phyloP scores from a whole-genome alignment of 2,329 filamentous ascomycete genomes.

The Verticillium nonalfalfae region DNA sequence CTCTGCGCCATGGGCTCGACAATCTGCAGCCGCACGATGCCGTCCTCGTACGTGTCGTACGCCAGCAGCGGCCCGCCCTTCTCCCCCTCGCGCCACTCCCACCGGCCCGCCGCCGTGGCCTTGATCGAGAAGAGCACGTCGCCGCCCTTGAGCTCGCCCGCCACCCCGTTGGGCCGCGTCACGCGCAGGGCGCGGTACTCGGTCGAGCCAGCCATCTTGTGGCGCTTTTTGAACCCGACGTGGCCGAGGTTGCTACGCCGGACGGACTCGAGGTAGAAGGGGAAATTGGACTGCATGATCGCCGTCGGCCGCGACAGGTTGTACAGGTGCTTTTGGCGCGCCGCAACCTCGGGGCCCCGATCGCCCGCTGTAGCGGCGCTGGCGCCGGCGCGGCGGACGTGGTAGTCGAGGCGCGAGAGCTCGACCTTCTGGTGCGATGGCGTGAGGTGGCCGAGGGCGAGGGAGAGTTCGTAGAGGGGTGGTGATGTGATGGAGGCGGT shows the following conservation, averaged over 20 bases:
- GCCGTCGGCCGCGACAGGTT: conserved; percentile 24
- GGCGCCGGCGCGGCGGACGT: conserved; percentile 7
- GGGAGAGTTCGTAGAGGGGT: conserved; percentile 28
- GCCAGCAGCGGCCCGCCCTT: conserved; percentile 11
- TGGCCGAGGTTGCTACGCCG: conserved; percentile 20
- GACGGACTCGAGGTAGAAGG: conserved; percentile 23
- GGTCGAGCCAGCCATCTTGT: conserved; percentile 6
- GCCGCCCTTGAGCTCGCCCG: conserved; percentile 13
- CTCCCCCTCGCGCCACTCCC: conserved; percentile 23
- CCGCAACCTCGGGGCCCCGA: conserved; percentile 15
- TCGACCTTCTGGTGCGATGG: conserved; percentile 22
- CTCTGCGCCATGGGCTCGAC: conserved; percentile 20
- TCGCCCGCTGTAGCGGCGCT: conserved; percentile 3
- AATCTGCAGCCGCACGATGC: conserved; percentile 21
- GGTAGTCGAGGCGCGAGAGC: conserved; percentile 22
- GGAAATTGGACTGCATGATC: conserved; percentile 20
- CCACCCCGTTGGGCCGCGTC: not conserved
- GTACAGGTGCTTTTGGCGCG: conserved; percentile 24
- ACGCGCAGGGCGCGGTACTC: conserved; percentile 19
- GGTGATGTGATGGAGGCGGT: conserved; percentile 17
- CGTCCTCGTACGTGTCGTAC: conserved; percentile 14
- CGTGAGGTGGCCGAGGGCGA: conserved; percentile 22
- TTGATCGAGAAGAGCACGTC: conserved; percentile 21
- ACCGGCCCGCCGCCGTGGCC: conserved; percentile 15
- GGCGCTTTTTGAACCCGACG: conserved; percentile 21